Conservation (phyloP, 2,329 filamentous ascomycete species). For the Capronia americana region DNA sequence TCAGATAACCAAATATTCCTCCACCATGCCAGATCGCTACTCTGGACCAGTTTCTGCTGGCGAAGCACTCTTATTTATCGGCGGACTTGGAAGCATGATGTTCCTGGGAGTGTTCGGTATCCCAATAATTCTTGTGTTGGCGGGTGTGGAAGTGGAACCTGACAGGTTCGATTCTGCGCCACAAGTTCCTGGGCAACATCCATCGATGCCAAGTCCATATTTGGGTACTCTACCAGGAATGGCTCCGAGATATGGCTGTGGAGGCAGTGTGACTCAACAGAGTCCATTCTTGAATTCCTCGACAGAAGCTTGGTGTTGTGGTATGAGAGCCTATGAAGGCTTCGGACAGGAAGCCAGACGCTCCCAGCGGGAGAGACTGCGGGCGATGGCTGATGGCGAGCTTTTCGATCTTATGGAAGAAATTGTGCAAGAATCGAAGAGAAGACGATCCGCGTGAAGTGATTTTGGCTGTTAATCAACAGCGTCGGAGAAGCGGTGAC, state of each 20-base stretch:
- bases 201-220: conserved; percentile 21
- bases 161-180: too few species aligned
- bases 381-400: too few species aligned
- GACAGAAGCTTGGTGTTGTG: conserved; percentile 14
- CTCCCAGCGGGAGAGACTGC: conserved; percentile 12
- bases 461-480: conserved; percentile 11
- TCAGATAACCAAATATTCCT: too few species aligned
- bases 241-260: conserved; percentile 11
- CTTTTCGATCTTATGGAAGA: too few species aligned
- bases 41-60: too few species aligned
- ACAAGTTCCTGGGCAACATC: conserved; percentile 18
- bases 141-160: too few species aligned
- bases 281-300: conserved; percentile 17
- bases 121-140: too few species aligned
- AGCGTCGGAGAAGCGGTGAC: conserved; percentile 17
- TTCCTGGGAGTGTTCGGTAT: too few species aligned
- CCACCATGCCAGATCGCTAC: too few species aligned
- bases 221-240: conserved; percentile 22
- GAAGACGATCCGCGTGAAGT: conserved; percentile 12
- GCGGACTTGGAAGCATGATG: too few species aligned
- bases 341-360: conserved; percentile 13
- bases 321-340: conserved; percentile 15
- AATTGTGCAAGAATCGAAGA: too few species aligned
- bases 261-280: conserved; percentile 5
- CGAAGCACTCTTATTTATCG: too few species aligned